Evolutionary conservation across 495 filamentous ascomycete genomes (phyloP), one percentile per base, ranked within the genome.

Genomic region (Talaromyces stipitatus): DNA sequence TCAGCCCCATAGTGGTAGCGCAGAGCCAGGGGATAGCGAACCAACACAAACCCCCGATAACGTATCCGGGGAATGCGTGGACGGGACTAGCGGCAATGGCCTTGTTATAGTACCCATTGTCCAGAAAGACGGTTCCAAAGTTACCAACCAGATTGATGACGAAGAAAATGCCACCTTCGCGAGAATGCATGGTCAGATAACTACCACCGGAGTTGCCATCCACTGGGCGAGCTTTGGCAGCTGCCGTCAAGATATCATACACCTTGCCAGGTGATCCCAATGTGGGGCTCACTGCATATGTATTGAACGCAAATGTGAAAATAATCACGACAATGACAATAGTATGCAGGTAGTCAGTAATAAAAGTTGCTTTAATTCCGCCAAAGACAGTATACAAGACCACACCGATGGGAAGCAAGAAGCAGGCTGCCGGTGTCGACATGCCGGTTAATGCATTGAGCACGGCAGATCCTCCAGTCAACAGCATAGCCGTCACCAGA

Each of bases 21-120:
- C 82, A 86, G 20, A 97, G 80, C 91, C 91, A 97, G 18, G 92
- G 92, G 56, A 97, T 95, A 7, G 92, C 92, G 58, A 97, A 97
- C 92, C 92, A 97, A 62, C 80, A 85, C 2, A 97, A 79, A 38
- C 92, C 92, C 23, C 92, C 92, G 48, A 95, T 77, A 43, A 96
- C 87, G 62, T 97, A 97, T 28, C 92, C 92, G 5, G 92, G 92
- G 50, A 97, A 87, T 6, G 91, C 91, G 58, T 92, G 86, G 2
- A 92, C 86, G 2, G 90, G 90, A 28, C 84, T 86, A 4, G 91
- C 91, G n/a, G 91, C 90, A 57, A 96, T 95, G 38, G 91, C 91
- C 69, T 96, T 95, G 78, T 95, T 94, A 76, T 92, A 95, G 76
- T 95, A 95, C 10, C 84, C 83, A 59, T 86, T 89, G 68, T 90